These are phyloP conservation scores for Trifolium fragiferum DNA, from an alignment of 306 rosid species.

Conservation along the genomic window DNA sequence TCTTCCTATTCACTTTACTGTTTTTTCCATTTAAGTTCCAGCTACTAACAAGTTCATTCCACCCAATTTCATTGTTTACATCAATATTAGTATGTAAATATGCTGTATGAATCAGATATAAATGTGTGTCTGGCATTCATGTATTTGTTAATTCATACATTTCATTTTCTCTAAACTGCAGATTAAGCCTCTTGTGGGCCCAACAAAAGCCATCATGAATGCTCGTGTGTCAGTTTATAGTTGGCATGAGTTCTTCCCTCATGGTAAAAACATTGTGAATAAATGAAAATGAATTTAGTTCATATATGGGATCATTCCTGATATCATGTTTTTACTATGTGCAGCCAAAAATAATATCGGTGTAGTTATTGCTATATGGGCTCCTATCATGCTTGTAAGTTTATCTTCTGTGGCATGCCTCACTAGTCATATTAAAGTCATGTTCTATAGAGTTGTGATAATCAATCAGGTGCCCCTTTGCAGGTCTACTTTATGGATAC, in stretches of 20 bases:
- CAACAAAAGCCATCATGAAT: constrained; percentile 81
- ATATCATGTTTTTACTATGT: constrained; percentile 47
- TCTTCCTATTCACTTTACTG: constrained; percentile 2
- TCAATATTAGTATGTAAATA: background rate
- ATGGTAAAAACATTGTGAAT: constrained; percentile 57
- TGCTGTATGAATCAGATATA: constrained; percentile 22
- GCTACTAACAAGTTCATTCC: constrained; percentile 8
- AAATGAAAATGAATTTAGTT: constrained; percentile 36
- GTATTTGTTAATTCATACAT: constrained; percentile 28
- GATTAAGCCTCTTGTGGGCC: constrained; percentile 91
- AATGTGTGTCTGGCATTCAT: background rate
- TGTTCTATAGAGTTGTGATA: constrained; percentile 24
- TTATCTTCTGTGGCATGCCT: constrained; percentile 30
- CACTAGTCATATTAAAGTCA: constrained; percentile 29
- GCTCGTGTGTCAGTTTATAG: constrained; percentile 50
- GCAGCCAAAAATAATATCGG: constrained; percentile 89
- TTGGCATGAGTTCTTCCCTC: constrained; percentile 98
- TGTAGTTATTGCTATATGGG: constrained; percentile 88
- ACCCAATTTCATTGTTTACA: constrained; percentile 16
- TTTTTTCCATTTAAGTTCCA: constrained; percentile 5
- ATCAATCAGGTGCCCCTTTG: constrained; percentile 28
- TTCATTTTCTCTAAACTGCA: constrained; percentile 50
- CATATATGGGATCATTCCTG: constrained; percentile 28
- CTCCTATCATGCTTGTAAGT: constrained; percentile 93
- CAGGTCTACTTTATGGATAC: constrained; percentile 99